Percentiles rank a stretch among this genome's conserved stretches.
These are phyloP conservation scores for Candida silvicultrix DNA, from an alignment of 805 yeast species.

Conservation along the genomic window DNA sequence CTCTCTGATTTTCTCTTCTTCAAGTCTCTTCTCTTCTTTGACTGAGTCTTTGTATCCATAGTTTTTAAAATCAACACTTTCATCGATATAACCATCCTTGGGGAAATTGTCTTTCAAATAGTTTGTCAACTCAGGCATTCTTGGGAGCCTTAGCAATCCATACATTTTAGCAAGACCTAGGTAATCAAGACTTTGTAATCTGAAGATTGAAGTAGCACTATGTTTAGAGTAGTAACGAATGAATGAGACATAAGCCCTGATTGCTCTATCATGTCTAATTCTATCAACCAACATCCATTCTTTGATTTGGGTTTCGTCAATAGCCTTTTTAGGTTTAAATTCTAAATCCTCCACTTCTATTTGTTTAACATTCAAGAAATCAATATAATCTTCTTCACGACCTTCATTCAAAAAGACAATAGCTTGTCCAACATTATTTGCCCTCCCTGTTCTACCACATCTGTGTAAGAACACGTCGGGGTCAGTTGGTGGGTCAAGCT, in stretches of 20 bases:
- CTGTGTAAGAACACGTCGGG: slow-evolving; percentile 89
- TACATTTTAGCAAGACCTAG: slow-evolving; percentile 66
- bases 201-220: slow-evolving; percentile 79
- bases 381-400: slow-evolving; percentile 76
- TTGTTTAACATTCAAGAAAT: slow-evolving; percentile 69
- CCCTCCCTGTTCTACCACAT: slow-evolving; percentile 94
- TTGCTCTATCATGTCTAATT: slow-evolving; percentile 73
- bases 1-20: slow-evolving; percentile 39
- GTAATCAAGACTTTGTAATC: slow-evolving; percentile 66
- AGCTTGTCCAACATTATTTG: slow-evolving; percentile 78
- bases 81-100: slow-evolving; percentile 69
- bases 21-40: slow-evolving; percentile 57
- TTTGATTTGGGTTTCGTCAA: slow-evolving; percentile 21
- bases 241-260: slow-evolving; percentile 77
- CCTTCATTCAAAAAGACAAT: slow-evolving; percentile 67
- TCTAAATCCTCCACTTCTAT: slow-evolving; percentile 42
- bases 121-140: slow-evolving; percentile 83
- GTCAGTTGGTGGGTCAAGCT: slow-evolving; percentile 90
- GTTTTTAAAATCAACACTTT: slow-evolving; percentile 57
- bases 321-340: neutral
- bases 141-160: slow-evolving; percentile 79
- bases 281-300: slow-evolving; percentile 69
- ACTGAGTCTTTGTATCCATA: slow-evolving; percentile 58
- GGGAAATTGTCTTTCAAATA: slow-evolving; percentile 46
- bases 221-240: slow-evolving; percentile 84